These are phyloP conservation scores for Flaveria ramosissima DNA, from an alignment of 129 eudicot genomes.

Conservation along the genomic window DNA sequence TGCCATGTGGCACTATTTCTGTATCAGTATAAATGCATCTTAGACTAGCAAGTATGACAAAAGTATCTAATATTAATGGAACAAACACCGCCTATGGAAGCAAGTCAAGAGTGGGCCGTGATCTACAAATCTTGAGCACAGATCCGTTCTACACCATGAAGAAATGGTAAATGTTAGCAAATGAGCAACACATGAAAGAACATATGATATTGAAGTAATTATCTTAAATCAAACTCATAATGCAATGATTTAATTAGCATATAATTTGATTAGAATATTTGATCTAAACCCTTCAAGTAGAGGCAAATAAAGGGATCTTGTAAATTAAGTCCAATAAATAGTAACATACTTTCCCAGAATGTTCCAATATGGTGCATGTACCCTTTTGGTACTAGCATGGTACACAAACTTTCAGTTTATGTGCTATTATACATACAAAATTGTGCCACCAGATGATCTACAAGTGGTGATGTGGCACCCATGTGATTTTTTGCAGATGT, in stretches of 20 bases:
- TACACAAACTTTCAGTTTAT: too few relatives aligned
- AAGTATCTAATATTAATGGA: constrained; percentile 26
- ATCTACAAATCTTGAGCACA: constrained; percentile 59
- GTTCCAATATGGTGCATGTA: too few relatives aligned
- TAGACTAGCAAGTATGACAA: constrained; percentile 13
- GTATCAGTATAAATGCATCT: constrained; percentile 41
- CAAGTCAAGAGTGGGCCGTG: constrained; percentile 16
- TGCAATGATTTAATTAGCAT: not conserved
- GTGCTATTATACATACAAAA: not conserved
- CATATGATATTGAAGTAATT: not conserved
- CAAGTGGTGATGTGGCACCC: not conserved
- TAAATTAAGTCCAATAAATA: not conserved
- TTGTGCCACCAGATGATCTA: not conserved
- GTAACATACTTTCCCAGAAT: not conserved
- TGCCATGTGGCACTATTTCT: constrained; percentile 29
- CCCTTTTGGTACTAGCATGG: too few relatives aligned
- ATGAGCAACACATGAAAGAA: not conserved
- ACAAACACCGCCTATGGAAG: constrained; percentile 22
- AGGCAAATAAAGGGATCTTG: not conserved
- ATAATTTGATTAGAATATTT: not conserved
- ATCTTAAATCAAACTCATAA: not conserved
- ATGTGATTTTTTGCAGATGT: not conserved
- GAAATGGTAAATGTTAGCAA: constrained; percentile 16
- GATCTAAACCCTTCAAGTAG: not conserved
- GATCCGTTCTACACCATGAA: constrained; percentile 61